phyloP scores from a whole-genome alignment of 345 rosid genomes.

The Salix arbutifolia region DNA sequence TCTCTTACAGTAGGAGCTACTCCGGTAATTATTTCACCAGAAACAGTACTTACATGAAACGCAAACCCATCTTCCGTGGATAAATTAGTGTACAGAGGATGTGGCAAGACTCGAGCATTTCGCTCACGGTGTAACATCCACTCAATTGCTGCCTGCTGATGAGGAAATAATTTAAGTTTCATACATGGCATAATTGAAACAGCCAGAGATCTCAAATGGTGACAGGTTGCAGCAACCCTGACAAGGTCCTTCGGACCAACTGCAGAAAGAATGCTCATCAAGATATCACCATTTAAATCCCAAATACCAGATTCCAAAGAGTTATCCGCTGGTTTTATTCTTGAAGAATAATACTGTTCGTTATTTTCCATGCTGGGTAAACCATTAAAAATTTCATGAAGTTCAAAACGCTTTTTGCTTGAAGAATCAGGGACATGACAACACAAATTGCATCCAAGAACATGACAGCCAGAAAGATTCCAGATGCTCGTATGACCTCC shows the following conservation, averaged over 20 bases:
- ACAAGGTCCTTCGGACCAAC: conserved; percentile 64
- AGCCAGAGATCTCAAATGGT: conserved; percentile 64
- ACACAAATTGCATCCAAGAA: conserved; percentile 60
- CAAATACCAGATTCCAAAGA: conserved; percentile 54
- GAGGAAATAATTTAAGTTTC: conserved; percentile 87
- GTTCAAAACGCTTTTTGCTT: conserved; percentile 57
- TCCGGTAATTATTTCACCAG: conserved; percentile 65
- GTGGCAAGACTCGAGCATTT: conserved; percentile 50
- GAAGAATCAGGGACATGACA: conserved; percentile 46
- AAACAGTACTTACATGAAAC: conserved; percentile 56
- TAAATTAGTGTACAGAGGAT: conserved; percentile 65
- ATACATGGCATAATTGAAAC: conserved; percentile 68
- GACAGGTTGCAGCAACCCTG: conserved; percentile 70
- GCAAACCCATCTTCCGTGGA: conserved; percentile 67
- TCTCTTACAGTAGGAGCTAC: conserved; percentile 64
- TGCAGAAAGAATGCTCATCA: conserved; percentile 44
- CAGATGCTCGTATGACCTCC: conserved; percentile 40
- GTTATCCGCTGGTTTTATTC: conserved; percentile 40
- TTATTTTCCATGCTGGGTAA: conserved; percentile 50
- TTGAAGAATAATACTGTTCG: conserved; percentile 39
- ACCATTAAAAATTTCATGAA: conserved; percentile 74
- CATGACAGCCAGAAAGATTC: conserved; percentile 78
- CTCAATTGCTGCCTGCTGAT: conserved; percentile 84
- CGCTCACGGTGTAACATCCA: conserved; percentile 95
- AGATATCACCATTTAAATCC: conserved; percentile 66